Base-by-base conservation (phyloP, 768 basidiomycete species). In the Daedaleopsis sinensis region DNA sequence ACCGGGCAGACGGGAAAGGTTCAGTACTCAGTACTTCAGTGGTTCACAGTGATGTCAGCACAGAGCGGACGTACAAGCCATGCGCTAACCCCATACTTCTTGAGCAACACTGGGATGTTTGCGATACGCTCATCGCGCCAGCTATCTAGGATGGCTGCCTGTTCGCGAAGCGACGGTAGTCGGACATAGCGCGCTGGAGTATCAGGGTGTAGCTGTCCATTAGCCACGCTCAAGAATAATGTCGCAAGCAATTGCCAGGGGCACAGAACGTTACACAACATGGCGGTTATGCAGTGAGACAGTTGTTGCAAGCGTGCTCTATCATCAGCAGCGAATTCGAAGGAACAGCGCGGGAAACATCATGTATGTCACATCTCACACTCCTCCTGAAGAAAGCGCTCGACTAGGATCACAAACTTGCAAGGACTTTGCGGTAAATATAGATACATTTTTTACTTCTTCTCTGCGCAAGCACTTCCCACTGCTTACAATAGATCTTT, bases 401-500 rank as follows among this genome's bases (percentile, higher is more conserved):
- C 27, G 3, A 3, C 27, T 32, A 3, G 27, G 27, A n/a, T n/a
- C n/a, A n/a, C n/a, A n/a, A n/a, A 7, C 27, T 32, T 7, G 27
- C 27, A 32, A 42, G 23, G 23, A 21, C 47, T 23, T 24, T 24
- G 19, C 23, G 21, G 47, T 49, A 49, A 27, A 49, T 21, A 49
- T 49, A 49, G 56, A 54, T 63, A 63, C 62, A 63, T 18, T 43
- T 51, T 63, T 58, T 55, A 58, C 47, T 58, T 51, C 53, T 55
- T 42, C 57, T 39, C 39, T 19, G 48, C 36, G 21, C 57, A 19
- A n/a, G 36, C 48, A 21, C 18, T 35, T n/a, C 32, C n/a, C 18
- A 5, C 50, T 78, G 3, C 50, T 78, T 71, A 87, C 70, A 91
- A 68, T 61, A 88, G 67, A 9, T 71, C 74, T 68, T 85, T 86